Evolutionary conservation across 2,329 filamentous ascomycete genomes (phyloP), one percentile per base, ranked within the genome.

Genomic region (Alternaria sp.): DNA sequence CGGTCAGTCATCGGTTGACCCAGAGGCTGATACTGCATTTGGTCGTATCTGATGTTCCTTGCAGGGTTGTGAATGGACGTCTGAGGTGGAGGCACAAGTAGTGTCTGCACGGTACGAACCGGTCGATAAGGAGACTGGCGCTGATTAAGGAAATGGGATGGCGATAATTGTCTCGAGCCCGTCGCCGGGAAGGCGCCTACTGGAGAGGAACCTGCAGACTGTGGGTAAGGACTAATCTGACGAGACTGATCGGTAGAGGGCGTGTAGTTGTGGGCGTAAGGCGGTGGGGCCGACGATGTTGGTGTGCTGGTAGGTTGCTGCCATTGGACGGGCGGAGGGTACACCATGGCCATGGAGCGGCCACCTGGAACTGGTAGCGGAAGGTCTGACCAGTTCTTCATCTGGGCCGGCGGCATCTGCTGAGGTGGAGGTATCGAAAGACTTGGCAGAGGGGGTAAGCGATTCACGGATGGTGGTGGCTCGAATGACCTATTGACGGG

Each of bases 71-170:
- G 90, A 66, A 96, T 86, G 8, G 93, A 93, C 9, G 89, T 86
- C 23, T 92, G 91, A 0, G 93, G 92, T 7, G 93, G 93, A 30
- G 94, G 94, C 62, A 96, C 93, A 28, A 97, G 85, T n/a, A 98
- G 87, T 1, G 93, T 97, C 70, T 96, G 93, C 62, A 97, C 93
- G 64, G 93, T 88, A 57, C 94, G 91, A 43, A 97, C 91, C 1
- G 95, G 95, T 67, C 93, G 92, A 81, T 98, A 98, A 4, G 96
- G 96, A 59, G 95, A 98, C 67, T 92, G 90, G 60, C 96, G 88
- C 77, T 97, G 93, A 74, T 92, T 91, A 40, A 97, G 85, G 80
- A 96, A 96, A 73, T 93, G 88, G 11, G 92, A 94, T 1, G 95
- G 95, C 30, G 96, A 98, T 67, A 96, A 87, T 30, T 92, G 90